Conservation (phyloP, 1,284 basidiomycete species). For the Cutaneotrichosporon sp. region DNA sequence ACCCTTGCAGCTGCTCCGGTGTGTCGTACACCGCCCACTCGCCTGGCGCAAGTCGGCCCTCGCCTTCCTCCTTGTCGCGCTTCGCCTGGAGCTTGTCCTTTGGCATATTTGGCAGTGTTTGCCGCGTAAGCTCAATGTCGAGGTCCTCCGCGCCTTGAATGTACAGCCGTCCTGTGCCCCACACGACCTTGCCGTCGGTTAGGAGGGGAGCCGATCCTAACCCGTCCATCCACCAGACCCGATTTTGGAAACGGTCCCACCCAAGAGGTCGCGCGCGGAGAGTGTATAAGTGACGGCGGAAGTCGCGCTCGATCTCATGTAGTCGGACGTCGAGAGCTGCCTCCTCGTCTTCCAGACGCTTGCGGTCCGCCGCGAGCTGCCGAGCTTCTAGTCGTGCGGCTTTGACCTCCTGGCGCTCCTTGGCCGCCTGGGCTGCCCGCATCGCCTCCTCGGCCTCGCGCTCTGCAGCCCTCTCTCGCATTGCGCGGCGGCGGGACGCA, state of each 20-base stretch:
- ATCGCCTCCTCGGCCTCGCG: conserved; percentile 55
- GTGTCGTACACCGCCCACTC: conserved; percentile 89
- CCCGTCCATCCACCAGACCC: conserved; percentile 98
- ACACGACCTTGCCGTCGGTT: conserved; percentile 59
- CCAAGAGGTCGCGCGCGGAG: conserved; percentile 83
- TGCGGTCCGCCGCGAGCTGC: conserved; percentile 55
- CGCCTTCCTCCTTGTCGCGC: conserved; percentile 65
- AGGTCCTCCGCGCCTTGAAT: conserved; percentile 79
- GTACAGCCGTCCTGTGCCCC: conserved; percentile 83
- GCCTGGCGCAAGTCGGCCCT: conserved; percentile 63
- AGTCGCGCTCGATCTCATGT: conserved; percentile 86
- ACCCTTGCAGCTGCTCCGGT: conserved; percentile 76
- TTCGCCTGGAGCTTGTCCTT: conserved; percentile 52
- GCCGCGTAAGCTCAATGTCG: conserved; percentile 59
- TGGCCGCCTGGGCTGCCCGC: conserved; percentile 57
- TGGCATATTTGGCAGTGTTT: conserved; percentile 53
- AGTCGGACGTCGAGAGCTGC: conserved; percentile 70
- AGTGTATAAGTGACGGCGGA: conserved; percentile 75
- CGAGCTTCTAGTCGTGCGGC: conserved; percentile 35
- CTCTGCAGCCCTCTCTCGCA: conserved; percentile 43
- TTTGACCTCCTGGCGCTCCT: conserved; percentile 33
- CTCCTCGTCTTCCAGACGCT: conserved; percentile 79
- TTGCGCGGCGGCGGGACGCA: conserved; percentile 38
- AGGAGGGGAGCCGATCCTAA: conserved; percentile 76
- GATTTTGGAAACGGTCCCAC: conserved; percentile 86